Percentiles rank a stretch among this genome's conserved stretches.
These are phyloP conservation scores for Globisporangium echinulatum DNA, from an alignment of 352 stramenopile genomes.

Conservation along the genomic window DNA sequence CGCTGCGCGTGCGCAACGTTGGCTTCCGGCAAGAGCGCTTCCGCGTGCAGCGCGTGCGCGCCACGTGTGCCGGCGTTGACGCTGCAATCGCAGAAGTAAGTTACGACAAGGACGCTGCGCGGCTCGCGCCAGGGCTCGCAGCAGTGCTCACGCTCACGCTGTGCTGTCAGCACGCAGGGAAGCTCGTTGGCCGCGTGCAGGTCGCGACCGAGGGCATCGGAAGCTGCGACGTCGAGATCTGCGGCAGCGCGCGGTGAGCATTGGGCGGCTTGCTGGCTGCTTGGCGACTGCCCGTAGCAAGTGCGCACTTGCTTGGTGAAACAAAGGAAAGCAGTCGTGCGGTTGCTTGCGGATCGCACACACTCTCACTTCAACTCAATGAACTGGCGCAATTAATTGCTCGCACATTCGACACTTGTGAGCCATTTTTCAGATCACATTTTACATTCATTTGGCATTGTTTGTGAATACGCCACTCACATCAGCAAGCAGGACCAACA, in stretches of 20 bases:
- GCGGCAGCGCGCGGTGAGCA: constrained; percentile 25
- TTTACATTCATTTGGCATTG: not conserved
- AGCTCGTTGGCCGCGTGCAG: constrained; percentile 29
- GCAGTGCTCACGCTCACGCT: constrained; percentile 55
- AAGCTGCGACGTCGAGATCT: constrained; percentile 39
- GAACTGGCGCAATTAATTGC: no score
- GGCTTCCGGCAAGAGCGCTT: constrained; percentile 62
- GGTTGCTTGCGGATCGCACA: no score
- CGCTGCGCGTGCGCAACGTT: constrained; percentile 60
- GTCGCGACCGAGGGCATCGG: constrained; percentile 54
- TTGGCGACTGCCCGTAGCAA: no score
- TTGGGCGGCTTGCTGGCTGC: no score
- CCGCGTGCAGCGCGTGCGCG: constrained; percentile 40
- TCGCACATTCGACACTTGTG: no score
- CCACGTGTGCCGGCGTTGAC: constrained; percentile 27
- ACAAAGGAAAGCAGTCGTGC: no score
- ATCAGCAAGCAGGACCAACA: not conserved
- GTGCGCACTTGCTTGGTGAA: no score
- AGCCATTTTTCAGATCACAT: constrained; percentile 4
- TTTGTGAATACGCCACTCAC: no score
- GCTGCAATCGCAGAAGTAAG: constrained; percentile 40
- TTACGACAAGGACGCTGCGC: constrained; percentile 54
- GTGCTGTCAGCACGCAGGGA: constrained; percentile 49
- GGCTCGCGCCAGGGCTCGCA: constrained; percentile 47
- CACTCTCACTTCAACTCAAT: no score